These are phyloP conservation scores for Stereum hirsutum DNA, from an alignment of 1,284 basidiomycete genomes.

Conservation along the genomic window DNA sequence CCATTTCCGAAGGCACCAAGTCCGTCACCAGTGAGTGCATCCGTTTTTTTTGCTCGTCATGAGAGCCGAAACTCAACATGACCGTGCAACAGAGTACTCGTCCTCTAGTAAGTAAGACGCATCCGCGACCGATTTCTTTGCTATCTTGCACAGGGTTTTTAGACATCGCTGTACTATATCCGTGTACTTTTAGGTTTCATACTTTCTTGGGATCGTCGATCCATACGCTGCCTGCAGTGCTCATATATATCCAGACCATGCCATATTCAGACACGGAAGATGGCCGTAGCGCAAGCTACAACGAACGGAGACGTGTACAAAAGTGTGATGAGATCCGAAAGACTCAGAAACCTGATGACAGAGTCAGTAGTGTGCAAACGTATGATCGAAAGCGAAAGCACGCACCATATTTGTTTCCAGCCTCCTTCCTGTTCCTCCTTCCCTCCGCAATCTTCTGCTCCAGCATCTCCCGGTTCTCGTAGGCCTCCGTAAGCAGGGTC, in stretches of 20 bases:
- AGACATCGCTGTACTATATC: neutral
- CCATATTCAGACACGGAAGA: no score
- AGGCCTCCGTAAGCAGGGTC: slow-evolving; percentile 69
- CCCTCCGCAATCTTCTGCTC: slow-evolving; percentile 77
- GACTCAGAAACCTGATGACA: slow-evolving; percentile 10
- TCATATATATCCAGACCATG: no score
- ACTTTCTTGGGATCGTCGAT: neutral
- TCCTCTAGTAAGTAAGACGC: neutral
- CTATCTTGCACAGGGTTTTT: neutral
- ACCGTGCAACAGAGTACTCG: neutral
- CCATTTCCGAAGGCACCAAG: slow-evolving; percentile 72
- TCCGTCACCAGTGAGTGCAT: slow-evolving; percentile 23
- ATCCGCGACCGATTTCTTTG: no score
- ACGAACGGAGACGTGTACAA: neutral
- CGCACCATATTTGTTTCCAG: slow-evolving; percentile 79
- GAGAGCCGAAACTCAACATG: neutral
- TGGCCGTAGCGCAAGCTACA: no score
- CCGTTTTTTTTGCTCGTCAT: neutral
- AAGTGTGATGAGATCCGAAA: neutral
- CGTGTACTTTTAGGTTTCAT: neutral
- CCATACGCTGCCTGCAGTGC: no score
- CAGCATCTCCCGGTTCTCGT: slow-evolving; percentile 65
- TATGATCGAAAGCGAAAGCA: neutral
- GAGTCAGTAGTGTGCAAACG: neutral
- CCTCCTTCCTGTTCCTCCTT: slow-evolving; percentile 73